phyloP scores from a whole-genome alignment of 352 stramenopile genomes.

The Phytophthora melonis region DNA sequence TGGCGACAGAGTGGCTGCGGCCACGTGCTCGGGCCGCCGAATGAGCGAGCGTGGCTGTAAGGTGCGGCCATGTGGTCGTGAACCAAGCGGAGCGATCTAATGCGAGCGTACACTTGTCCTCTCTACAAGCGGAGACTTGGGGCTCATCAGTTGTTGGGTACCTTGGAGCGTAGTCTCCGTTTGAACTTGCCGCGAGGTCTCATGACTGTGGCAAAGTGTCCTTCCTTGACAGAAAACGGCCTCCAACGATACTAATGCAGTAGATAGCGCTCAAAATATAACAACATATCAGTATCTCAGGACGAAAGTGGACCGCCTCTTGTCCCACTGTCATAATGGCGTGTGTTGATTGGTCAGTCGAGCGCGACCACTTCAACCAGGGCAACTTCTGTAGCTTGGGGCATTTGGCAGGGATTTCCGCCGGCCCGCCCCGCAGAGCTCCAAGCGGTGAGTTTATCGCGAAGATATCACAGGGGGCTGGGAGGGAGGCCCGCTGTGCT shows the following conservation, averaged over 20 bases:
- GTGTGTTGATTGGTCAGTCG: not conserved
- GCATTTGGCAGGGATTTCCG: not conserved
- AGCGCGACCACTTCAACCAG: not conserved
- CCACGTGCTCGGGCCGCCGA: not conserved
- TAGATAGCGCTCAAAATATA: not conserved
- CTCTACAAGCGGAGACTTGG: not conserved
- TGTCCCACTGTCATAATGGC: not conserved
- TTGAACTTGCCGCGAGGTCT: not conserved
- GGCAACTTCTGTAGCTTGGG: not conserved
- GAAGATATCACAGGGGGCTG: not conserved
- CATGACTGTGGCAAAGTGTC: not conserved
- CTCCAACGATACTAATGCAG: not conserved
- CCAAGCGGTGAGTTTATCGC: not conserved
- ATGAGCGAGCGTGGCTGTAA: not conserved
- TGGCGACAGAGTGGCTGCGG: not conserved
- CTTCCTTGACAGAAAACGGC: not conserved
- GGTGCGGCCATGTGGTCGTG: not conserved
- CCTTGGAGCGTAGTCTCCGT: not conserved
- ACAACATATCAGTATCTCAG: not conserved
- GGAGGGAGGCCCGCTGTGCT: not conserved
- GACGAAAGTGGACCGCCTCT: not conserved
- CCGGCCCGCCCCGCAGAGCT: not conserved
- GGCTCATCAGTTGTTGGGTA: not conserved
- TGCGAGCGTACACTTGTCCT: not conserved
- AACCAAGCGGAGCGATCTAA: not conserved